phyloP scores from a whole-genome alignment of 2,329 filamentous ascomycete species.

The Beauveria sp. region DNA sequence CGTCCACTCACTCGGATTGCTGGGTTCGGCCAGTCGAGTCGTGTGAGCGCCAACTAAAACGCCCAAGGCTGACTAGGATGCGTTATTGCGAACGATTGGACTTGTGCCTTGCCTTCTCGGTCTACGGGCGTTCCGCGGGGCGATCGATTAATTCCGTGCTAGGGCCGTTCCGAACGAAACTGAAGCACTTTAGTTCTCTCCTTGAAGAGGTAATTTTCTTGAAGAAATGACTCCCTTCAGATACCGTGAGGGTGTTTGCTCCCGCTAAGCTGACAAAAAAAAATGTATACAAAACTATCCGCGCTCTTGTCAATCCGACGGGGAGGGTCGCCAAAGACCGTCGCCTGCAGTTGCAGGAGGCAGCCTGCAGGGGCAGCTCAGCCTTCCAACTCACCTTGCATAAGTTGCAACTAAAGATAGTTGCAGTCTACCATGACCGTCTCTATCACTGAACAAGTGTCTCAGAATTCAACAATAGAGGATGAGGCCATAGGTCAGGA shows the following conservation, averaged over 20 bases:
- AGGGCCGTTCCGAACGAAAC: too few relatives aligned
- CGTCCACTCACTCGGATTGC: not conserved
- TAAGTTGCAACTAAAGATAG: not conserved
- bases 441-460: not conserved
- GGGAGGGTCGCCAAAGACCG: not conserved
- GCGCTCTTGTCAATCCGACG: not conserved
- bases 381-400: constrained; percentile 1
- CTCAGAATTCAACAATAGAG: not conserved
- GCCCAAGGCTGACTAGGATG: not conserved
- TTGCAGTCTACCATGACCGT: not conserved
- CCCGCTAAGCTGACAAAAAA: too few relatives aligned
- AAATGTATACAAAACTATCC: too few relatives aligned
- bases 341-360: not conserved
- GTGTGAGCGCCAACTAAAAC: not conserved
- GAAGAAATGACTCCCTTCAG: too few relatives aligned
- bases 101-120: not conserved
- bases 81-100: not conserved
- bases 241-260: too few relatives aligned
- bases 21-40: not conserved
- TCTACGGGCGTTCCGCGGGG: not conserved
- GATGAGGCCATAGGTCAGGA: not conserved
- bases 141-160: too few relatives aligned
- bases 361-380: not conserved
- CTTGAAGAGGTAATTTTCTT: too few relatives aligned
- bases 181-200: too few relatives aligned